Evolutionary conservation across 129 eudicot genomes (phyloP).

Genomic region (Escallonia herrerae): DNA sequence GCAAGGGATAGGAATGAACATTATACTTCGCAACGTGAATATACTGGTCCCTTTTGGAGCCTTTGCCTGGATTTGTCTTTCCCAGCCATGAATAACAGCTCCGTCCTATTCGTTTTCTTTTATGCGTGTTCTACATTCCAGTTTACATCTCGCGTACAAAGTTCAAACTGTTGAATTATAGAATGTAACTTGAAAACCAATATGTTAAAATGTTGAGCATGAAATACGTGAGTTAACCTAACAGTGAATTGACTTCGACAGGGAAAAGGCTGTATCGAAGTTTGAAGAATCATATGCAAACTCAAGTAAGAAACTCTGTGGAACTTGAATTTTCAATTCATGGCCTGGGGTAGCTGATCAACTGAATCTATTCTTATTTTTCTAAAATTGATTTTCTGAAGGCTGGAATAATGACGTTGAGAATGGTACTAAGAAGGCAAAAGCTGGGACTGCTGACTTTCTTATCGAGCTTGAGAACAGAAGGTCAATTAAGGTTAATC

Average conservation of each 20-base stretch:
- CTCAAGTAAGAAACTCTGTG: conserved; percentile 6
- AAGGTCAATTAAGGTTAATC: conserved; percentile 39
- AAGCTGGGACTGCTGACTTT: conserved; percentile 35
- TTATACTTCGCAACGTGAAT: no score
- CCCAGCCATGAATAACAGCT: no score
- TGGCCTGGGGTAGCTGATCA: not conserved
- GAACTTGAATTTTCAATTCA: not conserved
- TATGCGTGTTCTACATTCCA: no score
- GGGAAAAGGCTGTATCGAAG: conserved; percentile 11
- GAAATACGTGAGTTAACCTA: no score
- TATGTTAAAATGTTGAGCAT: no score
- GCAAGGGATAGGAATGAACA: no score
- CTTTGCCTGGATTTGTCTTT: no score
- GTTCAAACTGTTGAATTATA: no score
- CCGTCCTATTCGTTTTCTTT: no score
- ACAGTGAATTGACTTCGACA: conserved; percentile 1
- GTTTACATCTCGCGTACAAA: no score
- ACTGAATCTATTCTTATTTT: not conserved
- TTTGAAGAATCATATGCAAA: conserved; percentile 7
- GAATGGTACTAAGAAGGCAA: conserved; percentile 25
- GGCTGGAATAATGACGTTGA: conserved; percentile 11
- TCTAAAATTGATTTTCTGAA: not conserved
- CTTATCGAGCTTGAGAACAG: conserved; percentile 39
- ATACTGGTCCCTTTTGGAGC: no score
- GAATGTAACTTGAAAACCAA: no score